phyloP scores from a whole-genome alignment of 2,329 filamentous ascomycete genomes.

The Aspergillus sp. region DNA sequence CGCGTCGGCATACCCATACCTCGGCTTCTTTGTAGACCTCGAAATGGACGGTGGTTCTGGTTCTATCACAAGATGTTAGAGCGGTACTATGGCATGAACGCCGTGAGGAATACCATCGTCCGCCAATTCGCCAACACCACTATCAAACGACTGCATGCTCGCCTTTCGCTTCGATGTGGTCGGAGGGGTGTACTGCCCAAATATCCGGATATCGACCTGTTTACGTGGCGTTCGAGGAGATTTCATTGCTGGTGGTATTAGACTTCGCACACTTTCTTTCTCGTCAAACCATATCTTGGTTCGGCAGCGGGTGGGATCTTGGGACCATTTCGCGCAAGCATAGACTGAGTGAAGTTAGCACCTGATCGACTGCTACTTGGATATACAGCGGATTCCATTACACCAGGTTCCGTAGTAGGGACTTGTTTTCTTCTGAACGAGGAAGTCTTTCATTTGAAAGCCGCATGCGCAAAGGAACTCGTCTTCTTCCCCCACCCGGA shows the following conservation, averaged over 20 bases:
- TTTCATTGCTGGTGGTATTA: background rate
- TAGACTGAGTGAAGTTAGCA: background rate
- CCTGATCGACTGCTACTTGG: background rate
- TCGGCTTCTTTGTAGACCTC: background rate
- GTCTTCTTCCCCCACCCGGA: constrained; percentile 1
- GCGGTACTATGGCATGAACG: background rate
- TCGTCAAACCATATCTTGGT: constrained; percentile 5
- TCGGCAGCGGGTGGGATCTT: background rate
- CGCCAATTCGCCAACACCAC: background rate
- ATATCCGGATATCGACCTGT: constrained; percentile 3
- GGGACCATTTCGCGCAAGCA: background rate
- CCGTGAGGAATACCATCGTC: background rate
- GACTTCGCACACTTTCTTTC: background rate
- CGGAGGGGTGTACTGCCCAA: constrained; percentile 3
- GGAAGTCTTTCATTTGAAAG: background rate
- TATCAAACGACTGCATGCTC: constrained; percentile 4
- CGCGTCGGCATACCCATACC: background rate
- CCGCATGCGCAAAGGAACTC: constrained; percentile 7
- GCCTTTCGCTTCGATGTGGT: constrained; percentile 1
- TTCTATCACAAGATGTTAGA: background rate
- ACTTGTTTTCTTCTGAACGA: background rate
- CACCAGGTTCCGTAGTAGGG: constrained; percentile 5
- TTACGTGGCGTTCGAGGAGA: constrained; percentile 5
- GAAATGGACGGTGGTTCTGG: background rate
- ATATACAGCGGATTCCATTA: background rate